Percentiles rank a stretch among this genome's conserved stretches.
phyloP scores from a whole-genome alignment of 2,329 filamentous ascomycete genomes.

The Teratosphaeria nubilosa region DNA sequence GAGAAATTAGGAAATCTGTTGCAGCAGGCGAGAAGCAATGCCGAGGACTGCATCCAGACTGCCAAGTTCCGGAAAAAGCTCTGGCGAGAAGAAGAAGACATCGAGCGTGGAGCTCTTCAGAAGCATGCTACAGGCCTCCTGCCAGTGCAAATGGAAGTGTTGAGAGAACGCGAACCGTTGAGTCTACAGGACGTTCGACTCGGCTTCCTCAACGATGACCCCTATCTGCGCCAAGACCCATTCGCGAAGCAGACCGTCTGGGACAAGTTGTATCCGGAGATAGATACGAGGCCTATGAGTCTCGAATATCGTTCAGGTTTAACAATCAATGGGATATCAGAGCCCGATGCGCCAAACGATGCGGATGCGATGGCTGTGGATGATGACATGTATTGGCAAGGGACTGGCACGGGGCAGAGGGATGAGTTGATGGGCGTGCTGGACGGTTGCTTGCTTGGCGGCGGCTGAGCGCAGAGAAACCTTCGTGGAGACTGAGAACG shows the following conservation, averaged over 20 bases:
- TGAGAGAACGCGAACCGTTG: constrained; percentile 59
- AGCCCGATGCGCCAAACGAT: constrained; percentile 46
- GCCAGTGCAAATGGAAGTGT: constrained; percentile 70
- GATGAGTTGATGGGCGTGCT: constrained; percentile 26
- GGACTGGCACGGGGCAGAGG: constrained; percentile 21
- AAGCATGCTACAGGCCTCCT: constrained; percentile 68
- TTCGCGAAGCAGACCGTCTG: constrained; percentile 61
- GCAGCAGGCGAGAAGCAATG: constrained; percentile 45
- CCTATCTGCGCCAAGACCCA: constrained; percentile 67
- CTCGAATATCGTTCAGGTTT: constrained; percentile 33
- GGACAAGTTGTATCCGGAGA: constrained; percentile 16
- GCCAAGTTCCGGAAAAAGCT: constrained; percentile 67
- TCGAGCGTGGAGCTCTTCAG: constrained; percentile 60
- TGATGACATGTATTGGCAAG: constrained; percentile 30
- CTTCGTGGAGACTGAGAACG: background rate
- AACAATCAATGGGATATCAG: constrained; percentile 49
- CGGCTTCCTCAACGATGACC: constrained; percentile 64
- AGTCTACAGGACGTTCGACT: constrained; percentile 70
- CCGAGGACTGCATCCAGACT: constrained; percentile 55
- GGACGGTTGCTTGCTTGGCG: constrained; percentile 28
- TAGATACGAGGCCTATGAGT: background rate
- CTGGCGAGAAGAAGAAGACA: constrained; percentile 63
- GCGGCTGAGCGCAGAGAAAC: background rate
- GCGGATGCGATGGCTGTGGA: constrained; percentile 14
- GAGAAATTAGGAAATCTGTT: constrained; percentile 48